Evolutionary conservation across 2,329 filamentous ascomycete species (phyloP), one percentile per base, ranked within the genome.

Genomic region (Cadophora luteo-olivacea): DNA sequence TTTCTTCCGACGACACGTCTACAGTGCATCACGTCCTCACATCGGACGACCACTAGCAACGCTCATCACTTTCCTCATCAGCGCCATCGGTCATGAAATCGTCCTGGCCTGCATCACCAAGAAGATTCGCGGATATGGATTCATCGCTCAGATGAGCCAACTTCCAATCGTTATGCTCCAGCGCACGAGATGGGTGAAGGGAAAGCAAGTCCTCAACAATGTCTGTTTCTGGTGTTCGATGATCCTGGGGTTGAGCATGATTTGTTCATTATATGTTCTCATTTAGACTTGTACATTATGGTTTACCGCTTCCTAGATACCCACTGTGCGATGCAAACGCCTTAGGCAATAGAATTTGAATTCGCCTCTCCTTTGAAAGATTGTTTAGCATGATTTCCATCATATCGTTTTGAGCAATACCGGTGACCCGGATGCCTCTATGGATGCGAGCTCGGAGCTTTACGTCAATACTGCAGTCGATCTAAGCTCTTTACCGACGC

Each of bases 61-160:
- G 32, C 82, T 94, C 70, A 92, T 97, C 73, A 98, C 96, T 0
- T 98, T 99, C 77, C 82, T 98, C 67, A 91, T 98, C 75, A 94
- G 91, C 68, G 93, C 96, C 45, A 78, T 97, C 25, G 94, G 93
- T 19, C 96, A 98, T 78, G 96, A 99, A 80, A 86, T 99, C 67
- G 92, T 99, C 76, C 97, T 99, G 92, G 94, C 92, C 8, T 98
- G 95, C 79, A 98, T 99, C 78, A 97, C 94, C 32, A 95, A 97
- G 84, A 98, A 99, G 83, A 84, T 98, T 57, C 85, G 96, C 48
- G 96, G 96, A 14, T 99, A 98, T 77, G 96, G 95, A 11, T 97
- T 97, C 78, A 77, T 97, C 24, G 92, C 93, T 70, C 96, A 97
- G 89, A 98, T 99, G 96, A 82, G 97, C 70, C 96, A 99, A 84